Evolutionary conservation across 345 rosid species (phyloP), one percentile per base, ranked within the genome.

Genomic region (Microthlaspi erraticum): DNA sequence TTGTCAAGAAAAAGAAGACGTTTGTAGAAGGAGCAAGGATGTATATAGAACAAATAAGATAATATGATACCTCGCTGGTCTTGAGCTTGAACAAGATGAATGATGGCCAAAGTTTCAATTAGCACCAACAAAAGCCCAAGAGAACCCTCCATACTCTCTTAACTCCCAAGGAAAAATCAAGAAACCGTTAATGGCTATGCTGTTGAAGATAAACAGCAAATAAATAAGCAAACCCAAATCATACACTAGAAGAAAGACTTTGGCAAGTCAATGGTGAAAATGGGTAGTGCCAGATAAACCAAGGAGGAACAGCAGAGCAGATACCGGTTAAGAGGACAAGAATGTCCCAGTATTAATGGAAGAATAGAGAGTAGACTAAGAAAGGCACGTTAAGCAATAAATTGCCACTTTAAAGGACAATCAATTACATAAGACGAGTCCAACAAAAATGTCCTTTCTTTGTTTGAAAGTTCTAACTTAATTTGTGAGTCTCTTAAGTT

Each of bases 41-140:
- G 19, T 11, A 12, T 36, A 12, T 16, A 43, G 42, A 62, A 17
- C 5, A 33, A 33, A 20, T 20, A 20, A 20, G 23, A 20, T 20
- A 6, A 52, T 29, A 4, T 29, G 10, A 29, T 55, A 79, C 80
- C 82, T 50, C 43, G 10, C 75, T 55, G 68, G 64, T 56, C 65
- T 37, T 71, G 80, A 45, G 75, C 23, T 20, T 20, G 23, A 20
- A 2, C 23, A 20, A 2, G 1, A 20, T 1, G 23, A 1, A 1
- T 20, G 23, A 20, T 20, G 23, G 23, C 23, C 23, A 20, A 20
- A 1, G 23, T 20, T 20, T 2, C 23, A 20, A 20, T 20, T 20
- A 20, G 23, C 23, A 2, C 2, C 23, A 20, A 20, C 23, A 20
- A 20, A 20, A 1, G 23, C 23, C 1, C 23, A 20, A 20, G 23